Percentiles rank a stretch among this genome's conserved stretches.
Evolutionary conservation across 2,329 filamentous ascomycete species (phyloP).

Genomic region (Geosmithia morbida): DNA sequence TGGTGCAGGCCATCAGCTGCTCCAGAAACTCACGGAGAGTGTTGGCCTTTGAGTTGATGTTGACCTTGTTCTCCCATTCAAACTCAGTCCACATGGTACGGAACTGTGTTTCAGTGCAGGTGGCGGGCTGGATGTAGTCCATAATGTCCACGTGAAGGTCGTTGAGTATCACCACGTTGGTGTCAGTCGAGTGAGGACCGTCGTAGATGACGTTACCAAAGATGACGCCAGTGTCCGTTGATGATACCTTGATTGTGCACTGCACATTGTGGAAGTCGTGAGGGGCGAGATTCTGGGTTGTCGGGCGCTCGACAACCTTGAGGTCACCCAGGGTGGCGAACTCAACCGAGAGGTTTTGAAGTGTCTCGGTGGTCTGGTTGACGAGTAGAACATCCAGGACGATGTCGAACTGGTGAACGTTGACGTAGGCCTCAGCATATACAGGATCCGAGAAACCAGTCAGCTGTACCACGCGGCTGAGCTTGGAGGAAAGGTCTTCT

Average conservation of each 20-base stretch:
- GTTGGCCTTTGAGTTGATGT: slow-evolving; percentile 97
- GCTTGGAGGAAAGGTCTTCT: slow-evolving; percentile 84
- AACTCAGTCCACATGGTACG: slow-evolving; percentile 99
- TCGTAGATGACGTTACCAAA: slow-evolving; percentile 99
- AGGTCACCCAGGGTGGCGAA: slow-evolving; percentile 97
- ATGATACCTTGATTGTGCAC: slow-evolving; percentile 96
- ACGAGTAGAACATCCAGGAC: slow-evolving; percentile 91
- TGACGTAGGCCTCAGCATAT: slow-evolving; percentile 97
- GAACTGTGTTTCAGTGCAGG: slow-evolving; percentile 96
- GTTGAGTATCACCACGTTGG: slow-evolving; percentile 93
- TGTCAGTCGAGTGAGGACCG: slow-evolving; percentile 79
- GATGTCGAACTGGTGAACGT: slow-evolving; percentile 98
- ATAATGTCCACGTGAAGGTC: slow-evolving; percentile 98
- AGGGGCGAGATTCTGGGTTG: slow-evolving; percentile 86
- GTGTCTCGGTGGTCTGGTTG: slow-evolving; percentile 91
- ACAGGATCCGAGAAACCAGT: slow-evolving; percentile 97
- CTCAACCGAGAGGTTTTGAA: slow-evolving; percentile 94
- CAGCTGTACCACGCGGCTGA: slow-evolving; percentile 90
- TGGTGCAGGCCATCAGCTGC: slow-evolving; percentile 92
- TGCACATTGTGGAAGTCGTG: slow-evolving; percentile 98
- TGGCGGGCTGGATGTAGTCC: slow-evolving; percentile 97
- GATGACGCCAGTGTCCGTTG: slow-evolving; percentile 94
- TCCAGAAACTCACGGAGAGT: slow-evolving; percentile 81
- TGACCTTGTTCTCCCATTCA: slow-evolving; percentile 99
- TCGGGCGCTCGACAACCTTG: slow-evolving; percentile 93